A percentile compares a stretch with the other conserved stretches of the same genome.
Conservation (phyloP, 176 grass and related monocot genomes). For the Saccharum spontaneum region DNA sequence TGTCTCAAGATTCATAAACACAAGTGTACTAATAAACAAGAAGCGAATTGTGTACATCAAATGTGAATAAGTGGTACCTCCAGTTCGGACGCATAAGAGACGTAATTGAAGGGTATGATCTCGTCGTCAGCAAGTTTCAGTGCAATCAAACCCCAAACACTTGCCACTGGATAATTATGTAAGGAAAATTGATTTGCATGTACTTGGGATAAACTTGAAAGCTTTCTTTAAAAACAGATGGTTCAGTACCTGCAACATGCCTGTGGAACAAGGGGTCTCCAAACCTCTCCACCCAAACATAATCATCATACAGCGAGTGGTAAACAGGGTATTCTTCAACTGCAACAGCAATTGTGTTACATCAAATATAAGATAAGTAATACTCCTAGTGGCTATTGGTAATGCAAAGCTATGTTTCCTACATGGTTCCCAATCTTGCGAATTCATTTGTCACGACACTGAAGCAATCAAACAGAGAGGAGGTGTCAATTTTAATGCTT, state of each 20-base stretch:
- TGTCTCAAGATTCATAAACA: constrained; percentile 20
- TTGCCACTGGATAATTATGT: constrained; percentile 55
- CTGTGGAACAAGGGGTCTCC: constrained; percentile 86
- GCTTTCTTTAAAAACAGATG: neutral
- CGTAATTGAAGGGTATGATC: constrained; percentile 82
- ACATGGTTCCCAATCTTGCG: neutral
- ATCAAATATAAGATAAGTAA: constrained; percentile 5
- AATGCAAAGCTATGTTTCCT: neutral
- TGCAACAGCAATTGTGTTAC: constrained; percentile 31
- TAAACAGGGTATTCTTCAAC: constrained; percentile 73
- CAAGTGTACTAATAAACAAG: neutral
- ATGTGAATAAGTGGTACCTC: constrained; percentile 41
- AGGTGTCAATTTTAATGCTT: neutral
- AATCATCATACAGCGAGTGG: constrained; percentile 86
- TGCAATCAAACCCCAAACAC: constrained; percentile 87
- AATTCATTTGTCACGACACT: neutral
- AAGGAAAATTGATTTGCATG: neutral
- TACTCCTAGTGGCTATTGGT: neutral
- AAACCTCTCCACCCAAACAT: constrained; percentile 82
- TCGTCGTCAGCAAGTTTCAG: constrained; percentile 88
- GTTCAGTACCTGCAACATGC: constrained; percentile 76
- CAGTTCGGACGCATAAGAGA: constrained; percentile 52
- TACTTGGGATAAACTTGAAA: neutral
- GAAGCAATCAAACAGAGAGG: neutral
- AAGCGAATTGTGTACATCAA: neutral